Evolutionary conservation across 176 grass and related monocot genomes (phyloP).

Genomic region (Oryza longistaminata): DNA sequence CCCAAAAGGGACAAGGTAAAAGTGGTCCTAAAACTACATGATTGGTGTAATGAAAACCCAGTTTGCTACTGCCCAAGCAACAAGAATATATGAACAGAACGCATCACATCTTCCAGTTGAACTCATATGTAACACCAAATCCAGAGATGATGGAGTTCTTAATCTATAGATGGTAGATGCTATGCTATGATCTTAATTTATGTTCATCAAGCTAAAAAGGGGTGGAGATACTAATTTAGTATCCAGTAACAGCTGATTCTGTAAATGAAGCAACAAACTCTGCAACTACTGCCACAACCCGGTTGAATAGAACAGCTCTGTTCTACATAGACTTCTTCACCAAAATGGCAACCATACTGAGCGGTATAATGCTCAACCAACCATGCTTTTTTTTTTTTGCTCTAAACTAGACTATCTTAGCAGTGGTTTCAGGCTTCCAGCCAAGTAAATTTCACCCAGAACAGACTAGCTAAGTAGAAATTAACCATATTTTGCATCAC

Average conservation of each 20-base stretch:
- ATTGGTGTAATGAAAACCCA: constrained; percentile 40
- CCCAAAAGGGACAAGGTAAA: constrained; percentile 29
- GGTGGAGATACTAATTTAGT: background rate
- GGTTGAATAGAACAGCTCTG: background rate
- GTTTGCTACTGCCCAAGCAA: background rate
- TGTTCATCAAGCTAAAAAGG: background rate
- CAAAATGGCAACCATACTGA: background rate
- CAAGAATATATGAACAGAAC: constrained; percentile 33
- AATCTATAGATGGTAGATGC: no score
- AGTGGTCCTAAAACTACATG: constrained; percentile 40
- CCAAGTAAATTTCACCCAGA: background rate
- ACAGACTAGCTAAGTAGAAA: background rate
- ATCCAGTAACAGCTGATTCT: background rate
- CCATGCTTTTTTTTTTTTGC: background rate
- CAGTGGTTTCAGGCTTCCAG: background rate
- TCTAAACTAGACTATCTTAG: background rate
- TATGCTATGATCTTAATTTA: background rate
- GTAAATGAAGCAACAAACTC: background rate
- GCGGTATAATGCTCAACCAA: background rate
- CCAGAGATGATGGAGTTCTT: background rate
- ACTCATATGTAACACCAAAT: constrained; percentile 4
- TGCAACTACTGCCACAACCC: background rate
- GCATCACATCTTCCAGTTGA: constrained; percentile 11
- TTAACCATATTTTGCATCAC: background rate
- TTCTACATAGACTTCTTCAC: background rate